A percentile compares a stretch with the other conserved stretches of the same genome.
phyloP scores from a whole-genome alignment of 2,329 filamentous ascomycete genomes.

The Aspergillus melleus region DNA sequence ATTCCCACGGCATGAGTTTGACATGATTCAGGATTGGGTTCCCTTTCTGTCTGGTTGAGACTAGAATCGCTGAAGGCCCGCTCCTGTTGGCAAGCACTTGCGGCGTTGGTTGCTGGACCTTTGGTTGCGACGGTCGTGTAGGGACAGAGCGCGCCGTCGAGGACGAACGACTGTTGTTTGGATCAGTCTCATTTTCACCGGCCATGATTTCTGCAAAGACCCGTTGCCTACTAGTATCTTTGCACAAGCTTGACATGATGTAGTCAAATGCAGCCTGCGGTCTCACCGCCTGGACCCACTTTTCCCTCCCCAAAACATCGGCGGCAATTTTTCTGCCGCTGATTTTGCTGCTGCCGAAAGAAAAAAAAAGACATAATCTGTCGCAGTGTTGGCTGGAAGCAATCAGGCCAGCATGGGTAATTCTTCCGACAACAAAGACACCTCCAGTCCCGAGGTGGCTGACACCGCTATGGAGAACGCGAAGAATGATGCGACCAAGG shows the following conservation, averaged over 20 bases:
- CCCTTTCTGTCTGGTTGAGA: constrained; percentile 89
- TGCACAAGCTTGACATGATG: not conserved
- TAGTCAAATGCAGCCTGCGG: not conserved
- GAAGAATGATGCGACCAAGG: constrained; percentile 21
- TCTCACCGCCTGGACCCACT: constrained; percentile 27
- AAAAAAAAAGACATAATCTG: constrained; percentile 12
- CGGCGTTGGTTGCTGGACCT: constrained; percentile 82
- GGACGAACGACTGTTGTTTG: not conserved
- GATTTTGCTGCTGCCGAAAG: constrained; percentile 31
- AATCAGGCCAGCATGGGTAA: constrained; percentile 36
- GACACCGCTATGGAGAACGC: constrained; percentile 22
- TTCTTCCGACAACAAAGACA: constrained; percentile 25
- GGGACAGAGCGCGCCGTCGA: constrained; percentile 7
- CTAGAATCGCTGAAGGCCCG: constrained; percentile 76
- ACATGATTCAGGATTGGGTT: constrained; percentile 88
- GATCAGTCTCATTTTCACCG: not conserved
- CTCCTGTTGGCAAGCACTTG: constrained; percentile 72
- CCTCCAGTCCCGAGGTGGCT: constrained; percentile 10
- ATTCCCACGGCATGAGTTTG: constrained; percentile 87
- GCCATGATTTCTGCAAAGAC: not conserved
- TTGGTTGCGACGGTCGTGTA: constrained; percentile 38
- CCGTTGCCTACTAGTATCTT: not conserved
- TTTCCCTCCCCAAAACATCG: constrained; percentile 10
- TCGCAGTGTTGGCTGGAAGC: constrained; percentile 12
- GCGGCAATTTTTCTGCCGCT: constrained; percentile 35